phyloP scores from a whole-genome alignment of 2,329 filamentous ascomycete genomes.

The Penicillium psychrosexuale region DNA sequence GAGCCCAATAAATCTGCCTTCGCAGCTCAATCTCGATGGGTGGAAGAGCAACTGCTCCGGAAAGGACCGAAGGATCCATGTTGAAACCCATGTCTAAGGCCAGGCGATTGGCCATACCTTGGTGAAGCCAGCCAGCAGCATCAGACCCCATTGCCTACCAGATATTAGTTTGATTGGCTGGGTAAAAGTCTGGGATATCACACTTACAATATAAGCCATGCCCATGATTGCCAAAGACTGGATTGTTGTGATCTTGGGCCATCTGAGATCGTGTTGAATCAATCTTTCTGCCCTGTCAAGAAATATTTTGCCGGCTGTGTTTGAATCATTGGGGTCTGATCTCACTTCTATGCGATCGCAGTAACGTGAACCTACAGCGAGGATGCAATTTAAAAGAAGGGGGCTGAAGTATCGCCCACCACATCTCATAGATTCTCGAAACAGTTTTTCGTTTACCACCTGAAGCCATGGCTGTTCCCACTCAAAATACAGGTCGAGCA shows the following conservation, averaged over 20 bases:
- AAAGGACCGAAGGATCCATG: slow-evolving; percentile 30
- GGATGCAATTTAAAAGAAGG: slow-evolving; percentile 34
- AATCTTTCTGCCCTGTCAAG: slow-evolving; percentile 28
- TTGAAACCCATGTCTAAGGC: slow-evolving; percentile 42
- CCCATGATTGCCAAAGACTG: slow-evolving; percentile 36
- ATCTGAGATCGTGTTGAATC: slow-evolving; percentile 21
- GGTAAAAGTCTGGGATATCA: background rate
- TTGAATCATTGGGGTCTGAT: slow-evolving; percentile 30
- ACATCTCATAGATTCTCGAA: slow-evolving; percentile 28
- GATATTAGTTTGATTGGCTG: background rate
- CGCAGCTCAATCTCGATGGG: slow-evolving; percentile 31
- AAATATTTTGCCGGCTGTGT: slow-evolving; percentile 35
- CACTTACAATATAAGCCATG: slow-evolving; percentile 27
- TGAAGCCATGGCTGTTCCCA: slow-evolving; percentile 41
- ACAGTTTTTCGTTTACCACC: slow-evolving; percentile 37
- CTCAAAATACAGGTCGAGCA: slow-evolving; percentile 37
- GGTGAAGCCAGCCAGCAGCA: slow-evolving; percentile 38
- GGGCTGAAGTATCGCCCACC: slow-evolving; percentile 33
- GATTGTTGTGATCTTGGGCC: slow-evolving; percentile 38
- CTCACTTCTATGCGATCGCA: slow-evolving; percentile 33
- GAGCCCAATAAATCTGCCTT: slow-evolving; percentile 38
- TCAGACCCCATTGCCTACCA: slow-evolving; percentile 35
- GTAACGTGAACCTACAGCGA: slow-evolving; percentile 36
- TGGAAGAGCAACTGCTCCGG: slow-evolving; percentile 25
- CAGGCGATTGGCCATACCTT: slow-evolving; percentile 39